Evolutionary conservation across 192 early-diverging fungal species (phyloP).

Genomic region (Linnemannia exigua): DNA sequence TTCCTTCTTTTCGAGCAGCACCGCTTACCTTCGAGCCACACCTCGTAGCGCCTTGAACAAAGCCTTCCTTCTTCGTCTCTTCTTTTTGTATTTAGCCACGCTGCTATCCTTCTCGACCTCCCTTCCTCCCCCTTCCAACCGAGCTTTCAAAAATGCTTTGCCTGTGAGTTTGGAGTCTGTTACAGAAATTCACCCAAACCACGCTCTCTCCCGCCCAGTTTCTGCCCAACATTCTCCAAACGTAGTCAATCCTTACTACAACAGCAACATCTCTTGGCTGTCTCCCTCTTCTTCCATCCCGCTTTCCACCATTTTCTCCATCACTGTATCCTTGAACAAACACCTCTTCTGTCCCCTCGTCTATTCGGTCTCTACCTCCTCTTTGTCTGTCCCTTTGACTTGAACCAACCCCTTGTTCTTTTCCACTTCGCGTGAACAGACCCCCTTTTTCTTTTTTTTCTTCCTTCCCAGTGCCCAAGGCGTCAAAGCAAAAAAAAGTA

Average conservation of each 20-base stretch:
- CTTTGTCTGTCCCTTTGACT: not conserved
- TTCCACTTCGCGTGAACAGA: not conserved
- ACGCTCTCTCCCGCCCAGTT: constrained; percentile 28
- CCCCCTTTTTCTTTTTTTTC: not conserved
- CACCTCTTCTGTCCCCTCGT: not conserved
- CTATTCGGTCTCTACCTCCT: constrained; percentile 13
- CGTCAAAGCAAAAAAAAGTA: not conserved
- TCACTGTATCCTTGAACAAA: not conserved
- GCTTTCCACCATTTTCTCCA: constrained; percentile 1
- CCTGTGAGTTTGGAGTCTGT: constrained; percentile 57
- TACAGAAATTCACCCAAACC: constrained; percentile 29
- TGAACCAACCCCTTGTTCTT: not conserved
- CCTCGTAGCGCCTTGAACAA: not conserved
- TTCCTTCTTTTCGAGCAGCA: too few species aligned
- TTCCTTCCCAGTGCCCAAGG: not conserved
- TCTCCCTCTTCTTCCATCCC: not conserved
- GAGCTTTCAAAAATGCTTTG: constrained; percentile 55
- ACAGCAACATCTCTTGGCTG: not conserved
- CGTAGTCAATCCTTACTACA: constrained; percentile 44
- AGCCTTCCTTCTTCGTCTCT: not conserved
- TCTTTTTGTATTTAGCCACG: constrained; percentile 25
- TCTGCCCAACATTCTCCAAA: constrained; percentile 58
- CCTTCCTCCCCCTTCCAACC: constrained; percentile 29
- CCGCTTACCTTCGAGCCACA: not conserved
- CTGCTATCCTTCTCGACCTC: constrained; percentile 15